Conservation (phyloP, 2,329 filamentous ascomycete species). For the Colletotrichum lini region DNA sequence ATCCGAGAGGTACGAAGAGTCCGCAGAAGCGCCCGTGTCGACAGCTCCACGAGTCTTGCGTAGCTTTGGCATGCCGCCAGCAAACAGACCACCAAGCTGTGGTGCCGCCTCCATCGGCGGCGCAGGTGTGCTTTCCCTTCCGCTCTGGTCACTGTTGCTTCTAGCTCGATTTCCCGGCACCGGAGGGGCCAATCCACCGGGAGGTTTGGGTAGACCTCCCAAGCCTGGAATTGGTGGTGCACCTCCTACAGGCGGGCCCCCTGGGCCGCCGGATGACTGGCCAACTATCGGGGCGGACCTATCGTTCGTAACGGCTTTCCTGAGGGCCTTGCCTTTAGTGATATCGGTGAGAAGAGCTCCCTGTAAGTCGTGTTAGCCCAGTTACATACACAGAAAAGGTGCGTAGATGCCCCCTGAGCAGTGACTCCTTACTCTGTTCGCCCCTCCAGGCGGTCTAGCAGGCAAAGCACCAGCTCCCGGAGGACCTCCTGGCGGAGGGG, state of each 20-base stretch:
- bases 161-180: constrained; percentile 79
- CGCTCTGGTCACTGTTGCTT: constrained; percentile 85
- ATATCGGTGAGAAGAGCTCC: constrained; percentile 92
- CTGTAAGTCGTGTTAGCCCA: constrained; percentile 61
- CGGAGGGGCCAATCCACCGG: constrained; percentile 79
- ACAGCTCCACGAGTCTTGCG: constrained; percentile 88
- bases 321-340: constrained; percentile 82
- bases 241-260: constrained; percentile 76
- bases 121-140: constrained; percentile 58
- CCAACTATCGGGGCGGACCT: constrained; percentile 84
- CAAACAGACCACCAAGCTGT: constrained; percentile 90
- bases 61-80: constrained; percentile 95
- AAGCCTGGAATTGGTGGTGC: constrained; percentile 86
- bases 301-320: constrained; percentile 92
- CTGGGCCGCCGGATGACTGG: constrained; percentile 66
- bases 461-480: constrained; percentile 65
- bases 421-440: constrained; percentile 70
- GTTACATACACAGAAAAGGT: neutral
- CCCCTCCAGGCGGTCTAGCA: constrained; percentile 68
- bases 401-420: neutral
- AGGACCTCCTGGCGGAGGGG: constrained; percentile 67
- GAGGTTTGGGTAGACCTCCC: constrained; percentile 61
- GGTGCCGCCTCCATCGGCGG: constrained; percentile 73
- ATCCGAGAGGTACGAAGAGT: constrained; percentile 85
- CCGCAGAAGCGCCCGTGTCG: constrained; percentile 72